Evolutionary conservation across 257 asterid species (phyloP).

Genomic region (Gardenia jasminoides): DNA sequence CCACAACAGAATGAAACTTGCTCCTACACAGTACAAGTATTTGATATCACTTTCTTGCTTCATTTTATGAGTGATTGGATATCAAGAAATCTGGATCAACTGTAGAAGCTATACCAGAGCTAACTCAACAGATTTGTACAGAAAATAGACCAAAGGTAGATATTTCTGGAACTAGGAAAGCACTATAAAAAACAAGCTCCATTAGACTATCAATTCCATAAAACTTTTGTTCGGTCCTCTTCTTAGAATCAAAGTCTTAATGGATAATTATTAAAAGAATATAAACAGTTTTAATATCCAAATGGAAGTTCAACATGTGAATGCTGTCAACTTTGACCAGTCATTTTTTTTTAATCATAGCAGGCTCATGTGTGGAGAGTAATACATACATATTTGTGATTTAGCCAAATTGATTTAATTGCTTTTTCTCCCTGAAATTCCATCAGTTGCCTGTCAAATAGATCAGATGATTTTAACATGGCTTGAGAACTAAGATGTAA

Average conservation of each 20-base stretch:
- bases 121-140: not conserved
- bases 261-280: not conserved
- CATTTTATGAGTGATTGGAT: not conserved
- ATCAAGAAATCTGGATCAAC: not conserved
- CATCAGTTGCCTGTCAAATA: not conserved
- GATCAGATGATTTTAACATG: not conserved
- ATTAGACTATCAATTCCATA: not conserved
- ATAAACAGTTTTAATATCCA: not conserved
- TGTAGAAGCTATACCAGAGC: not conserved
- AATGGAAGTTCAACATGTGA: not conserved
- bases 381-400: not conserved
- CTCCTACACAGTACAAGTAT: not conserved
- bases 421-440: not conserved
- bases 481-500: not conserved
- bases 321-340: not conserved
- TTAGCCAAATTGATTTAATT: not conserved
- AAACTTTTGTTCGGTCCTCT: not conserved
- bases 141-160: not conserved
- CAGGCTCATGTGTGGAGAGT: not conserved
- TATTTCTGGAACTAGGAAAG: not conserved
- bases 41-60: not conserved
- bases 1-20: not conserved
- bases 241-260: not conserved
- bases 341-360: not conserved
- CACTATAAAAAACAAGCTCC: not conserved